Percentiles rank a stretch among this genome's conserved stretches.
phyloP scores from a whole-genome alignment of 495 filamentous ascomycete genomes.

The Xylaria scruposa region DNA sequence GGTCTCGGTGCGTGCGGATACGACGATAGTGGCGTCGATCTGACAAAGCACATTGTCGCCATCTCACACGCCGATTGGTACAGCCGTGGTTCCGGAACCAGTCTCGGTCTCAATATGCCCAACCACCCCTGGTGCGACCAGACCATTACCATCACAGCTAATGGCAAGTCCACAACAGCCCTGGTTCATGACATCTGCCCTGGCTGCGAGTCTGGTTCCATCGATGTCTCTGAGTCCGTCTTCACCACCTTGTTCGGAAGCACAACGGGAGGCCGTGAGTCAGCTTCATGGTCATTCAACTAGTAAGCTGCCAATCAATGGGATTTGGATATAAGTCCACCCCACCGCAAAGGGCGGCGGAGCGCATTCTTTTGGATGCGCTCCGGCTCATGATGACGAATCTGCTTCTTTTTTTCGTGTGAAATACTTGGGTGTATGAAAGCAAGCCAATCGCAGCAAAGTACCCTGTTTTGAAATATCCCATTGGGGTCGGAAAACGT shows the following conservation, averaged over 20 bases:
- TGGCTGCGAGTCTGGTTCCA: slow-evolving; percentile 59
- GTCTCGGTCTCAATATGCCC: slow-evolving; percentile 55
- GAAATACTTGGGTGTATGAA: neutral
- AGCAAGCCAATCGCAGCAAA: neutral
- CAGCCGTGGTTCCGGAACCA: slow-evolving; percentile 37
- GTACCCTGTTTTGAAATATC: slow-evolving; percentile 12
- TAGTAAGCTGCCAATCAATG: neutral
- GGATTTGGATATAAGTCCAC: neutral
- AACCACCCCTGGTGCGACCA: slow-evolving; percentile 70
- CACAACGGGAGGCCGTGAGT: slow-evolving; percentile 43
- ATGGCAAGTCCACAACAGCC: slow-evolving; percentile 63
- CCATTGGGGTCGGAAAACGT: neutral
- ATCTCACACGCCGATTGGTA: slow-evolving; percentile 58
- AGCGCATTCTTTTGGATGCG: neutral
- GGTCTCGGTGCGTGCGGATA: slow-evolving; percentile 56
- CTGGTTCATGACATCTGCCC: slow-evolving; percentile 77
- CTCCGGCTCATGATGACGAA: slow-evolving; percentile 25
- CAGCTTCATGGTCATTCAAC: slow-evolving; percentile 52
- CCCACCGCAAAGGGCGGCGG: neutral
- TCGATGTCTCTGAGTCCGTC: slow-evolving; percentile 56
- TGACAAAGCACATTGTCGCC: slow-evolving; percentile 52
- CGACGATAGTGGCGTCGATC: slow-evolving; percentile 49
- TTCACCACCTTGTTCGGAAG: slow-evolving; percentile 52
- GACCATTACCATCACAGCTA: slow-evolving; percentile 63
- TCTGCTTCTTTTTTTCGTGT: slow-evolving; percentile 15